Evolutionary conservation across 164 flowering plant genomes (phyloP), one percentile per base, ranked within the genome.

Genomic region (Umbilicus rupestris): DNA sequence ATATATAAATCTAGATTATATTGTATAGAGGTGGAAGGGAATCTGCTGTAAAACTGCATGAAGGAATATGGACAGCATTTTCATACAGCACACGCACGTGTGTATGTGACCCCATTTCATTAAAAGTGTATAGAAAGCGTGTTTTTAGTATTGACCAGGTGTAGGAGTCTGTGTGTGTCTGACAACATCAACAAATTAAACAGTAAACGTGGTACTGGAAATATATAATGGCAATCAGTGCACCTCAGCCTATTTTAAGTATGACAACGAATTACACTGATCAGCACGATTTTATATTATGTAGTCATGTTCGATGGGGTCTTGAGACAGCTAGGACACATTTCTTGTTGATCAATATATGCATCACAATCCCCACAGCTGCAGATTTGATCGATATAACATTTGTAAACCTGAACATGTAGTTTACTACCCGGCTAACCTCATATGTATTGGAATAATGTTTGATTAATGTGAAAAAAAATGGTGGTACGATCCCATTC

Each of bases 81-180:
- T 26, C 7, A 55, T 28, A 26, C 33, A 55, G 60, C 60, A 55
- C 60, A 55, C 28, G 60, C 60, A 55, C 60, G 60, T 55, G 60
- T 55, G 60, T 33, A 55, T 55, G 60, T 11, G 60, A 55, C 60
- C 11, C 33, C 19, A 55, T 55, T 55, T 28, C 33, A 26, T 10
- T 14, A 55, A 55, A 55, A 24, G 3, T 17, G 50, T 46, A 19
- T 45, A 16, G 4, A 45, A n/a, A n/a, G n/a, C n/a, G n/a, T n/a
- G n/a, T n/a, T n/a, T n/a, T 10, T 49, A 49, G 55, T 49, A n/a
- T 52, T 16, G 19, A 10, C n/a, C 22, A 22, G 11, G 58, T 52
- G 58, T 52, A 17, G 50, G 1, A 3, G 20, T 46, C 55, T 6
- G 28, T 49, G 24, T 49, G 55, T 45, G 7, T 35, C 37, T 55